phyloP scores from a whole-genome alignment of 495 filamentous ascomycete species.

The Halenospora varia region DNA sequence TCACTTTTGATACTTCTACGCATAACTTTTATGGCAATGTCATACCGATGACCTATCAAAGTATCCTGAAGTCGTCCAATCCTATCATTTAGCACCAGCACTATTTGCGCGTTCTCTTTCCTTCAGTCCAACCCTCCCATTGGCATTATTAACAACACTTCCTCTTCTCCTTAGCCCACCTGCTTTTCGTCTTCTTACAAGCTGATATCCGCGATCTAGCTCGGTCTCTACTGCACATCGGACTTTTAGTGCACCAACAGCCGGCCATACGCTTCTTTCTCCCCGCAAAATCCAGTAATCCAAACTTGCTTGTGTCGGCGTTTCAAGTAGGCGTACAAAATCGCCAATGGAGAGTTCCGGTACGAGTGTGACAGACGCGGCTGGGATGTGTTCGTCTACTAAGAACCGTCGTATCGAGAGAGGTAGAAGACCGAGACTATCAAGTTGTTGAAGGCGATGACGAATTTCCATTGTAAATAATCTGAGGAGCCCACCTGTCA shows the following conservation, averaged over 20 bases:
- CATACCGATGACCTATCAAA: too few species aligned
- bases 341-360: slow-evolving; percentile 71
- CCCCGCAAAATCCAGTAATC: slow-evolving; percentile 84
- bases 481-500: slow-evolving; percentile 60
- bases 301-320: slow-evolving; percentile 68
- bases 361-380: slow-evolving; percentile 74
- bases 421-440: slow-evolving; percentile 71
- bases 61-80: too few species aligned
- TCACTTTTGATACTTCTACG: too few species aligned
- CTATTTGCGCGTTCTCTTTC: slow-evolving; percentile 25
- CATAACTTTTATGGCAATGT: too few species aligned
- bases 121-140: slow-evolving; percentile 16
- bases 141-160: slow-evolving; percentile 28
- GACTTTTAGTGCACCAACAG: slow-evolving; percentile 76
- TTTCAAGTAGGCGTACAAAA: slow-evolving; percentile 72
- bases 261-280: slow-evolving; percentile 88
- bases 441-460: slow-evolving; percentile 78
- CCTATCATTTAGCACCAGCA: slow-evolving; percentile 20
- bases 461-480: slow-evolving; percentile 72
- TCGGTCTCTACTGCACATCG: slow-evolving; percentile 86
- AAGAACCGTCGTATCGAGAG: slow-evolving; percentile 67
- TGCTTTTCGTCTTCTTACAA: slow-evolving; percentile 59
- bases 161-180: slow-evolving; percentile 37
- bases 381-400: slow-evolving; percentile 84
- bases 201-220: slow-evolving; percentile 77